Evolutionary conservation across 306 rosid genomes (phyloP).

Genomic region (Biancaea sappan): DNA sequence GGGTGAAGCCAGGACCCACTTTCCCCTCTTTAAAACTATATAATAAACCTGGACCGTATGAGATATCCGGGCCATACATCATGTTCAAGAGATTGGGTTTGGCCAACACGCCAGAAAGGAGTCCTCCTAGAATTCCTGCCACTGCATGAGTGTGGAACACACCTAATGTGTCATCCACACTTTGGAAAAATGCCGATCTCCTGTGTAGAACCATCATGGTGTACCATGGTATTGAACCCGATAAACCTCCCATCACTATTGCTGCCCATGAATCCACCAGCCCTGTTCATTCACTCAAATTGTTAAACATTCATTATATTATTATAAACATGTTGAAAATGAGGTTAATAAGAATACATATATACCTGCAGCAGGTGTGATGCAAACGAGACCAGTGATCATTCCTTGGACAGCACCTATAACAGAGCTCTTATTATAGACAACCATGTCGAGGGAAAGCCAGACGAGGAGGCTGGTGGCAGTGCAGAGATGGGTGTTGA

Average conservation of each 20-base stretch:
- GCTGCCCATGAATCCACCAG: conserved; percentile 46
- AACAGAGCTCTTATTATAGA: conserved; percentile 65
- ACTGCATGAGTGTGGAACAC: conserved; percentile 84
- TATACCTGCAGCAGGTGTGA: conserved; percentile 84
- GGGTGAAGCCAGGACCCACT: conserved; percentile 35
- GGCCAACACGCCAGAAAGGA: conserved; percentile 72
- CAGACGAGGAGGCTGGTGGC: conserved; percentile 77
- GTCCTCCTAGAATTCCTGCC: conserved; percentile 61
- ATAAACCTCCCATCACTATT: conserved; percentile 35
- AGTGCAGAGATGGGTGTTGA: conserved; percentile 71
- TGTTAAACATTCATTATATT: neutral
- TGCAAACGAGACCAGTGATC: conserved; percentile 84
- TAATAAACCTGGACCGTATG: conserved; percentile 43
- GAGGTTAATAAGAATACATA: too few relatives aligned
- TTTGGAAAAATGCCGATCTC: conserved; percentile 36
- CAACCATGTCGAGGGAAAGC: conserved; percentile 67
- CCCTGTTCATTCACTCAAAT: too few relatives aligned
- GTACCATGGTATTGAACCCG: conserved; percentile 44
- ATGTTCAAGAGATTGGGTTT: conserved; percentile 45
- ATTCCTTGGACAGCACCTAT: conserved; percentile 80
- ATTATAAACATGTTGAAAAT: too few relatives aligned
- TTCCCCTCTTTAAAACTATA: conserved; percentile 25
- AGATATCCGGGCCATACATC: conserved; percentile 37
- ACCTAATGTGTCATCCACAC: conserved; percentile 77
- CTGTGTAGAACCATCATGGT: conserved; percentile 78